These are phyloP conservation scores for Phlebiopsis flavidoalba DNA, from an alignment of 768 basidiomycete species.

Conservation along the genomic window DNA sequence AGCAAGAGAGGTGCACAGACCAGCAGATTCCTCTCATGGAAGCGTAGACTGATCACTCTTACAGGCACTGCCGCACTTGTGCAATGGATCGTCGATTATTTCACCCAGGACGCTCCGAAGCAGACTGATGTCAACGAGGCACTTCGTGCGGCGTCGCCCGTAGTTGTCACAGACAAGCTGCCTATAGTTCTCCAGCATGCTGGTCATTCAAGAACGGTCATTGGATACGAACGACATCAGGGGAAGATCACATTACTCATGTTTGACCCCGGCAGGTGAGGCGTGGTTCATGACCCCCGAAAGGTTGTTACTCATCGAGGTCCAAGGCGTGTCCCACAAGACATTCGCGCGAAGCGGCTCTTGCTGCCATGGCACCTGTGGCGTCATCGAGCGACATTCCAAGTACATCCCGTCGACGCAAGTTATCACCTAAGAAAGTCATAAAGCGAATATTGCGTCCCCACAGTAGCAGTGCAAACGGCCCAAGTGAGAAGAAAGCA, in stretches of 20 bases:
- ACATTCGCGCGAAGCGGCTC: conserved; percentile 11
- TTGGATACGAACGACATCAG: conserved; percentile 72
- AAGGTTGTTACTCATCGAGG: background rate
- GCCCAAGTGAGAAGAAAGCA: background rate
- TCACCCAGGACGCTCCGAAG: conserved; percentile 32
- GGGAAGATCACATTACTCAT: conserved; percentile 60
- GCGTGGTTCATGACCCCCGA: conserved; percentile 7
- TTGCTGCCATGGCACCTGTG: background rate
- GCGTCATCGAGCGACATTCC: background rate
- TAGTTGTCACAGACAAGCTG: conserved; percentile 59
- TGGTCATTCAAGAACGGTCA: conserved; percentile 83
- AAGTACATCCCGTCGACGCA: background rate
- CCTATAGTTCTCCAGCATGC: conserved; percentile 79
- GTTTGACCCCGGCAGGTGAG: conserved; percentile 73
- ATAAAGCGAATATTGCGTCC: conserved; percentile 2
- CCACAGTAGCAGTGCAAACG: background rate
- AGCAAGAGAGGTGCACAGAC: conserved; percentile 37
- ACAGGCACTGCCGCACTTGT: conserved; percentile 34
- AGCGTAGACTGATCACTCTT: background rate
- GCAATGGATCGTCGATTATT: conserved; percentile 77
- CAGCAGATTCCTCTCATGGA: background rate
- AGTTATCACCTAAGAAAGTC: conserved; percentile 5
- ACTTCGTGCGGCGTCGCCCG: conserved; percentile 44
- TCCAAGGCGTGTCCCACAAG: conserved; percentile 18
- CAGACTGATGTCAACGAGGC: conserved; percentile 42